Evolutionary conservation across 2,329 filamentous ascomycete genomes (phyloP).

Genomic region (Pseudogymnoascus sp.): DNA sequence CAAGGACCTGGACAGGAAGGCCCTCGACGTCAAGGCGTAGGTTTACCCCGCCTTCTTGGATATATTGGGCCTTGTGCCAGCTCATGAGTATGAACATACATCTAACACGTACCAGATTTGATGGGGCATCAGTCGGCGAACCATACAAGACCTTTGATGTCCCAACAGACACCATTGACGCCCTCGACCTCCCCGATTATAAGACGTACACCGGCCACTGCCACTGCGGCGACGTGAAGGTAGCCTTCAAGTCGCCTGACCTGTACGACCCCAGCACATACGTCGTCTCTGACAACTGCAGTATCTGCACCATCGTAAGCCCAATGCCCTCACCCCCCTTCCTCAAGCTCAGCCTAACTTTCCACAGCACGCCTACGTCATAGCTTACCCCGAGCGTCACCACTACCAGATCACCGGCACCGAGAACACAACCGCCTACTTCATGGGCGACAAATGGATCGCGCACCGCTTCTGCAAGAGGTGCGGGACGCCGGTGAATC

Average conservation of each 20-base stretch:
- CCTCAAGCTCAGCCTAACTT: not conserved
- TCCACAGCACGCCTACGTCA: not conserved
- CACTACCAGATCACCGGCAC: not conserved
- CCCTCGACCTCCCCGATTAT: not conserved
- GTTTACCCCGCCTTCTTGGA: not conserved
- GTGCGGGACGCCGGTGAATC: not conserved
- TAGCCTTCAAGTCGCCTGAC: not conserved
- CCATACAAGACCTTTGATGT: slow-evolving; percentile 3
- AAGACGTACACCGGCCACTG: slow-evolving; percentile 7
- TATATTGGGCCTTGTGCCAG: not conserved
- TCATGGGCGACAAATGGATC: not conserved
- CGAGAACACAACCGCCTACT: not conserved
- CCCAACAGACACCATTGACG: not conserved
- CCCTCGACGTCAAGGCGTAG: not conserved
- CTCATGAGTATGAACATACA: not conserved
- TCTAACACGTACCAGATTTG: not conserved
- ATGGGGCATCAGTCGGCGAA: not conserved
- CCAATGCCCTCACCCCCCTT: not conserved
- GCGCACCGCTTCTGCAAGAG: slow-evolving; percentile 4
- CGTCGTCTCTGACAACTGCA: slow-evolving; percentile 1
- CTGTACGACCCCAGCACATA: not conserved
- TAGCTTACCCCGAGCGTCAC: not conserved
- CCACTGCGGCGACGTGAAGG: slow-evolving; percentile 3
- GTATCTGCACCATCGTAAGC: not conserved
- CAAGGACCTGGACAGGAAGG: not conserved